Evolutionary conservation across 2,329 filamentous ascomycete genomes (phyloP).

Genomic region (Eurotiales sp.): DNA sequence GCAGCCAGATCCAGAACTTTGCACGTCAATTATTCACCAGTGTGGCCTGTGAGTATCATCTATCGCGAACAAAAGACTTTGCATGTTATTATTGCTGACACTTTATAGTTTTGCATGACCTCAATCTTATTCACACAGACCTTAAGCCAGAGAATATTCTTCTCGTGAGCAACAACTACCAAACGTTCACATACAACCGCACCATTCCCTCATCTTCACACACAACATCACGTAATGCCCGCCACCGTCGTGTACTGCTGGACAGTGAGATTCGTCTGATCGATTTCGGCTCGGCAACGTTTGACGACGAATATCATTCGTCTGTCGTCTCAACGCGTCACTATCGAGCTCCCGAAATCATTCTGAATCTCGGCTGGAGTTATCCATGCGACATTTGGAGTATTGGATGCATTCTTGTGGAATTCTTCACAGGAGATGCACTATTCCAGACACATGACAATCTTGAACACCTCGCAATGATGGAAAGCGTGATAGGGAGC

Average conservation of each 20-base stretch:
- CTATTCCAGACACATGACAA: conserved; percentile 68
- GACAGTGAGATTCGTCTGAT: conserved; percentile 65
- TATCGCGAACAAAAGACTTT: conserved; percentile 1
- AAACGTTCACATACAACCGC: conserved; percentile 67
- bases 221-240: conserved; percentile 54
- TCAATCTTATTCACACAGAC: conserved; percentile 93
- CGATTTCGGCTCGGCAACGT: conserved; percentile 65
- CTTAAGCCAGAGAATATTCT: conserved; percentile 67
- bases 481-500: conserved; percentile 59
- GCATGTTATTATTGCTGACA: conserved; percentile 23
- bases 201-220: conserved; percentile 63
- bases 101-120: conserved; percentile 77
- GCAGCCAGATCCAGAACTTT: conserved; percentile 97
- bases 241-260: conserved; percentile 60
- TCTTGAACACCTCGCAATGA: conserved; percentile 65
- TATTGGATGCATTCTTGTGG: conserved; percentile 65
- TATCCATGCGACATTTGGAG: conserved; percentile 68
- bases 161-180: conserved; percentile 61
- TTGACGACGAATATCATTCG: conserved; percentile 66
- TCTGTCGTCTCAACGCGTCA: conserved; percentile 65
- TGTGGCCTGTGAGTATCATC: conserved; percentile 76
- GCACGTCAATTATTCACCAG: conserved; percentile 95
- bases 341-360: conserved; percentile 65
- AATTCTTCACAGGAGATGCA: conserved; percentile 66
- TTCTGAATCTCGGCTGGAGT: conserved; percentile 64